Base-by-base conservation (phyloP, 306 rosid species). In the Psophocarpus tetragonolobus region DNA sequence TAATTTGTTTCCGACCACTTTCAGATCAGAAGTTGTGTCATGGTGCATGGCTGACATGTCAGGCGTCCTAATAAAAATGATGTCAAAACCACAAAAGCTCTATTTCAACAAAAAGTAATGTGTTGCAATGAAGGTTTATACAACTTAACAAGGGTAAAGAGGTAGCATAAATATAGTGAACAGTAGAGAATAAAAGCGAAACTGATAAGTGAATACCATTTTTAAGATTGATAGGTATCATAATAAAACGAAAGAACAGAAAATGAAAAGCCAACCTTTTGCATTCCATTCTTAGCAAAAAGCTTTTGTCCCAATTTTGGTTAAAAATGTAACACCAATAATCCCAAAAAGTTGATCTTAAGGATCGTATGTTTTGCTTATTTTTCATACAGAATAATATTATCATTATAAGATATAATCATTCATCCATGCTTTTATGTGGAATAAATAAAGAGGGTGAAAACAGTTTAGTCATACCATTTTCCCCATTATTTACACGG, bases 21-120 rank as follows among this genome's bases (percentile, higher is more conserved):
- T 90, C 63, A 92, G 91, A 83, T 94, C 97, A 3, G 96, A 74
- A 70, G 93, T 86, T 5, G 91, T 76, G 78, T 94, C 98, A 14
- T 87, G 94, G 86, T 94, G 98, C 80, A 94, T 90, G 44, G 93
- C 89, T 68, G 98, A 90, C 98, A 94, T 92, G 84, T 87, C 93
- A 35, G 97, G 98, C 9, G 98, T 94, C 93, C 98, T 94, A 54
- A 80, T 79, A 83, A 42, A 82, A 44, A 70, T 39, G 44, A 68
- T 42, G 74, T 78, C 71, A 82, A 75, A 66, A 82, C 68, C 68
- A 66, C 6, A 33, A 56, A 77, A 56, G 63, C 27, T 61, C 67
- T 15, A 51, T 27, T 9, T 35, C 63, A 36, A 65, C 65, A 75
- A 45, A 74, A 74, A 15, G n/a, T 21, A 29, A 23, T 8, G 39